Percentiles rank a stretch among this genome's conserved stretches.
phyloP scores from a whole-genome alignment of 139 green algal genomes.

The Microglena sp. region DNA sequence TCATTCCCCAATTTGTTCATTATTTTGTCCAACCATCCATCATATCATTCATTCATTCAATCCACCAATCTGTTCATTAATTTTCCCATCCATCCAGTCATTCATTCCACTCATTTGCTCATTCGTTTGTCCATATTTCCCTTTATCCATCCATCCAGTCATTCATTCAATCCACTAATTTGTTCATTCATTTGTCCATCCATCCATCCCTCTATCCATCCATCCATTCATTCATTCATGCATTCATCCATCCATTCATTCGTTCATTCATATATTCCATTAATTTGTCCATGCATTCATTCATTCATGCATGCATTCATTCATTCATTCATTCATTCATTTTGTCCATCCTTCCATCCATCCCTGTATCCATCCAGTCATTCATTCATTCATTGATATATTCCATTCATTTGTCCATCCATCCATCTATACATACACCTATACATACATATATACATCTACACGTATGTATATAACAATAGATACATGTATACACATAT shows the following conservation, averaged over 20 bases:
- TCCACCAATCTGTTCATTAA: background rate
- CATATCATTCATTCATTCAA: background rate
- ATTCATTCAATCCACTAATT: background rate
- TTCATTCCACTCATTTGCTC: no score
- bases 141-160: background rate
- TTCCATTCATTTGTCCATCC: background rate
- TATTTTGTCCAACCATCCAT: background rate
- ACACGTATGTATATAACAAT: background rate
- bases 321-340: background rate
- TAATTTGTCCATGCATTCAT: background rate
- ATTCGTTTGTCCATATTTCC: background rate
- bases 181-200: background rate
- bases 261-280: background rate
- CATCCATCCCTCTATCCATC: background rate
- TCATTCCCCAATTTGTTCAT: background rate
- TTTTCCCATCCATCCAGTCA: background rate
- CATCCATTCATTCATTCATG: background rate
- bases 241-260: background rate
- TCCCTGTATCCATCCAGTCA: background rate
- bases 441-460: background rate
- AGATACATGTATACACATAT: background rate
- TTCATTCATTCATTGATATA: background rate
- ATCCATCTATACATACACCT: background rate
- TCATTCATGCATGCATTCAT: background rate
- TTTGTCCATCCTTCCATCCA: background rate